These are phyloP conservation scores for Dioszegia aurantiaca DNA, from an alignment of 768 basidiomycete species.

Conservation along the genomic window DNA sequence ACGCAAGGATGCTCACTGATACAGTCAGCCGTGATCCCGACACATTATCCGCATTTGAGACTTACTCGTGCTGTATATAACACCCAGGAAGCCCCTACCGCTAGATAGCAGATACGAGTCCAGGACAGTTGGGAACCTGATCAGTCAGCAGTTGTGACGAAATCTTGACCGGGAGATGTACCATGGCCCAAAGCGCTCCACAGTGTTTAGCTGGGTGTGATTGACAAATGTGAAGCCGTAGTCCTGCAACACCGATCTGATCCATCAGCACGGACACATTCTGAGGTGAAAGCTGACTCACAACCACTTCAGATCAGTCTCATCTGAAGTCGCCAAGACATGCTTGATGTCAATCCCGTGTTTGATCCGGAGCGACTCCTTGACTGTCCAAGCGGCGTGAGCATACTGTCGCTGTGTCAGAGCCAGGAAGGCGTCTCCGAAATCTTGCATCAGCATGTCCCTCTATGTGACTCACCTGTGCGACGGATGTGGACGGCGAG, in stretches of 20 bases:
- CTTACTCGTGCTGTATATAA: conserved; percentile 22
- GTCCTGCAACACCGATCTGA: conserved; percentile 10
- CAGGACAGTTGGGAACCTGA: conserved; percentile 18
- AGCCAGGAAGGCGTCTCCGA: conserved; percentile 15
- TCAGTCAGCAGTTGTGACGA: not conserved
- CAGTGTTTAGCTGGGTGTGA: conserved; percentile 13
- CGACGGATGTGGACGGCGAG: conserved; percentile 22
- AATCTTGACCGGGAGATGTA: not conserved
- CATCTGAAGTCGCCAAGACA: conserved; percentile 20
- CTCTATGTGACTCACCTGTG: conserved; percentile 8
- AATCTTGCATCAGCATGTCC: conserved; percentile 14
- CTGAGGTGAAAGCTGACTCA: conserved; percentile 2
- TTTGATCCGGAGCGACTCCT: conserved; percentile 13
- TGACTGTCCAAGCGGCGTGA: conserved; percentile 18
- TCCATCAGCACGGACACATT: not conserved
- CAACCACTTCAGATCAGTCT: conserved; percentile 21
- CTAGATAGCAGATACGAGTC: conserved; percentile 17
- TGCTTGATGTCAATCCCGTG: conserved; percentile 13
- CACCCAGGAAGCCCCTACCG: conserved; percentile 19
- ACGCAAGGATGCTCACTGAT: conserved; percentile 19
- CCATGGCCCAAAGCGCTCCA: conserved; percentile 19
- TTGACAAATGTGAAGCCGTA: conserved; percentile 23
- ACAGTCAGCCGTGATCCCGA: not conserved
- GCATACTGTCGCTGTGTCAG: conserved; percentile 18
- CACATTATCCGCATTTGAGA: not conserved